Evolutionary conservation across 208 protist genomes (phyloP).

Genomic region (Trypanosoma melophagium): DNA sequence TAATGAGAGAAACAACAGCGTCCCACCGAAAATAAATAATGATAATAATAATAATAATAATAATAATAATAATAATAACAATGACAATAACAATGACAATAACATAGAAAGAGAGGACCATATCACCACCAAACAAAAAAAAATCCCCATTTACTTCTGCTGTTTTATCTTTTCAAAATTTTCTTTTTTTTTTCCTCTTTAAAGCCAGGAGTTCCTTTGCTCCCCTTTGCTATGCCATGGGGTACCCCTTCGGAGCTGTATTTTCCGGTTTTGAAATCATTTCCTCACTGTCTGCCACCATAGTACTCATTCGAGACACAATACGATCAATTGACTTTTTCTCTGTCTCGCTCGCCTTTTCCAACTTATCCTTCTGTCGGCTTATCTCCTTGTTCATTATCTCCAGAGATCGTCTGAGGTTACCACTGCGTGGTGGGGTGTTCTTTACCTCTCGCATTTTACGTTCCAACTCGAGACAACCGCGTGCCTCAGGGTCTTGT

Average conservation of each 20-base stretch:
- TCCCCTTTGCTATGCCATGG: constrained; percentile 30
- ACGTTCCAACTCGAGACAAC: constrained; percentile 54
- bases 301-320: constrained; percentile 65
- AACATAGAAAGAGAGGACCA: no score
- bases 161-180: background rate
- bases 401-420: constrained; percentile 69
- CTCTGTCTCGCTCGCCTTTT: constrained; percentile 33
- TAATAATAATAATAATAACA: no score
- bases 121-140: no score
- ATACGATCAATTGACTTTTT: constrained; percentile 49
- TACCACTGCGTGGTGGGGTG: constrained; percentile 69
- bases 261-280: constrained; percentile 57
- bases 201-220: background rate
- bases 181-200: background rate
- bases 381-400: constrained; percentile 70
- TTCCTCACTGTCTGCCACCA: constrained; percentile 63
- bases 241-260: constrained; percentile 61
- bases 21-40: no score
- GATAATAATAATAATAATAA: no score
- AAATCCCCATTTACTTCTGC: background rate
- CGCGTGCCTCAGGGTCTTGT: constrained; percentile 36
- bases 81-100: no score
- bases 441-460: constrained; percentile 83
- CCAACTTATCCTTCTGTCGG: constrained; percentile 67
- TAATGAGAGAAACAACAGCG: no score